phyloP scores from a whole-genome alignment of 352 stramenopile species.

The Globisporangium nagaii region DNA sequence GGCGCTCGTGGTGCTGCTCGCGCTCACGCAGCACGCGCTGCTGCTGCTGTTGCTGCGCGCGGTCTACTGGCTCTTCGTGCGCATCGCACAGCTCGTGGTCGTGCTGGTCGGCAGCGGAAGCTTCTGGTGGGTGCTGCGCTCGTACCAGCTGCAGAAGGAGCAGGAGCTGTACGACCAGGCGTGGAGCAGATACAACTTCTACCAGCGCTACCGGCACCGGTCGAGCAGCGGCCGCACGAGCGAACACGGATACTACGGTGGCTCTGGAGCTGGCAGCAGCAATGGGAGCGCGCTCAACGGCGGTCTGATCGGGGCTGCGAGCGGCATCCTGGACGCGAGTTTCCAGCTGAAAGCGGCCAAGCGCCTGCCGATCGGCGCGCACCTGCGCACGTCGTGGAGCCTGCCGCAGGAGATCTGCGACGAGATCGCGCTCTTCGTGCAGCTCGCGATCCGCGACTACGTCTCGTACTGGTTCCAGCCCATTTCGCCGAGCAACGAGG shows the following conservation, averaged over 20 bases:
- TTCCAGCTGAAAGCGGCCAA: constrained; percentile 58
- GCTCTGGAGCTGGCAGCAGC: background rate
- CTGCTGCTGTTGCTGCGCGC: constrained; percentile 3
- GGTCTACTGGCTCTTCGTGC: constrained; percentile 17
- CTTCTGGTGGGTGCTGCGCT: constrained; percentile 61
- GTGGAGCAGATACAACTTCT: constrained; percentile 45
- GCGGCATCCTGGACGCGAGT: constrained; percentile 19
- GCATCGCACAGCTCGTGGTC: constrained; percentile 35
- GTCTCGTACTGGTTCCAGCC: constrained; percentile 60
- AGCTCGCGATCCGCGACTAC: constrained; percentile 52
- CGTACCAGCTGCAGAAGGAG: constrained; percentile 55
- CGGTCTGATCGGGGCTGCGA: background rate
- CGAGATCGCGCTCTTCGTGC: constrained; percentile 49
- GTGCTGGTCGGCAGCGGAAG: constrained; percentile 38
- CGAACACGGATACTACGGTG: background rate
- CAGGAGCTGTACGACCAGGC: constrained; percentile 54
- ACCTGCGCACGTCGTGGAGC: constrained; percentile 54
- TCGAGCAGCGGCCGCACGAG: constrained; percentile 2
- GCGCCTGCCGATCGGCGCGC: constrained; percentile 47
- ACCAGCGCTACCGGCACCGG: constrained; percentile 38
- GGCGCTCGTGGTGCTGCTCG: constrained; percentile 23
- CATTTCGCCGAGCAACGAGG: constrained; percentile 49
- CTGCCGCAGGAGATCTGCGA: constrained; percentile 55
- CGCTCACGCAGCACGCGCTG: constrained; percentile 7
- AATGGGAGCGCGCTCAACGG: background rate